Evolutionary conservation across 1,139 yeast genomes (phyloP).

Genomic region (Keqinozyma sinolaborantium): DNA sequence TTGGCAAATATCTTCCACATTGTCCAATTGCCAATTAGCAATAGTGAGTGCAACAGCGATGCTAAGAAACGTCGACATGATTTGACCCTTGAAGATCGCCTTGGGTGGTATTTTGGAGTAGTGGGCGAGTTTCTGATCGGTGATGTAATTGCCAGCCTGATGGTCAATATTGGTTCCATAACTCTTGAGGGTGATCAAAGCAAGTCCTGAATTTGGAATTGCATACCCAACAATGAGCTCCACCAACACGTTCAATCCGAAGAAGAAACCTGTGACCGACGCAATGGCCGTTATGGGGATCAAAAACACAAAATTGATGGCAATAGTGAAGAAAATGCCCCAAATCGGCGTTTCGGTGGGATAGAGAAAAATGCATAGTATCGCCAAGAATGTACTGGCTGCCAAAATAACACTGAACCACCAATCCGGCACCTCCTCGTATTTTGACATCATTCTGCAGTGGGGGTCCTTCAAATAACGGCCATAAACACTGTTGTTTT

Average conservation of each 20-base stretch:
- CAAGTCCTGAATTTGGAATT: conserved; percentile 59
- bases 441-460: conserved; percentile 49
- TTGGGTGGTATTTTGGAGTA: conserved; percentile 59
- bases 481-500: conserved; percentile 41
- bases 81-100: conserved; percentile 58
- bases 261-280: conserved; percentile 49
- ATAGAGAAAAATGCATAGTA: conserved; percentile 42
- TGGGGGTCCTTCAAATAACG: conserved; percentile 55
- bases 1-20: conserved; percentile 40
- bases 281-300: conserved; percentile 49
- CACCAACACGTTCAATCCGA: conserved; percentile 56
- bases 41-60: conserved; percentile 48
- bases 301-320: conserved; percentile 50
- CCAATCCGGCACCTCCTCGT: conserved; percentile 62
- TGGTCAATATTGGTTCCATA: conserved; percentile 57
- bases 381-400: conserved; percentile 44
- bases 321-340: conserved; percentile 55
- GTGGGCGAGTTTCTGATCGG: conserved; percentile 59
- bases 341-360: conserved; percentile 50
- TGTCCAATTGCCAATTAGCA: conserved; percentile 47
- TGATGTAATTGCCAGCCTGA: conserved; percentile 56
- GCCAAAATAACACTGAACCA: conserved; percentile 49
- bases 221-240: conserved; percentile 63
- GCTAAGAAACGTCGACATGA: conserved; percentile 37
- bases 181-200: conserved; percentile 57